phyloP scores from a whole-genome alignment of 2,329 filamentous ascomycete species.

The Fusarium cicatricum region DNA sequence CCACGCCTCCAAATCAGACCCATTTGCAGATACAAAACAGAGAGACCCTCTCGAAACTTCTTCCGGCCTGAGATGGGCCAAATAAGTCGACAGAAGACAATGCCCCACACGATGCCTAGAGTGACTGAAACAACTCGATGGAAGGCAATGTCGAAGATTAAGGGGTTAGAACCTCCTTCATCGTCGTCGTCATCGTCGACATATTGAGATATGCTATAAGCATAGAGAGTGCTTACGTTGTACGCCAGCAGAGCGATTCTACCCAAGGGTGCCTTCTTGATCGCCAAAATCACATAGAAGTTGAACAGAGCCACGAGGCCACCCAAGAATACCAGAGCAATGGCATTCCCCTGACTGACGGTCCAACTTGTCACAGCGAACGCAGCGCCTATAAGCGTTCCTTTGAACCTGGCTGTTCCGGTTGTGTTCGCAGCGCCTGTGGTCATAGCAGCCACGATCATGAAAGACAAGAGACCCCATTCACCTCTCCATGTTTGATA shows the following conservation, averaged over 20 bases:
- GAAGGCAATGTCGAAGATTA: slow-evolving; percentile 86
- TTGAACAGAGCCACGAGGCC: slow-evolving; percentile 83
- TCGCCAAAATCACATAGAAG: slow-evolving; percentile 88
- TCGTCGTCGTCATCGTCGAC: slow-evolving; percentile 87
- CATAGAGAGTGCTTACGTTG: slow-evolving; percentile 93
- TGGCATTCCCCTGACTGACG: slow-evolving; percentile 75
- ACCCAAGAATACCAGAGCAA: slow-evolving; percentile 80
- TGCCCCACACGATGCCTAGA: slow-evolving; percentile 88
- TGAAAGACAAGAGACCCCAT: slow-evolving; percentile 96
- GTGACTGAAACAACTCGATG: slow-evolving; percentile 90
- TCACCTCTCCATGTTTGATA: slow-evolving; percentile 93
- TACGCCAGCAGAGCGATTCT: slow-evolving; percentile 95
- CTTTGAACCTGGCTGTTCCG: slow-evolving; percentile 83
- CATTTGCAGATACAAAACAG: slow-evolving; percentile 93
- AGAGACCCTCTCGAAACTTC: slow-evolving; percentile 89
- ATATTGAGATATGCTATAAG: slow-evolving; percentile 84
- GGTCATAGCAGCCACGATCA: slow-evolving; percentile 98
- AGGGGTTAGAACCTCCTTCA: slow-evolving; percentile 82
- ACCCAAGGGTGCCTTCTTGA: slow-evolving; percentile 86
- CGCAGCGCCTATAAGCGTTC: slow-evolving; percentile 81
- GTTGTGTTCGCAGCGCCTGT: slow-evolving; percentile 96
- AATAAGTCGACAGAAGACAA: slow-evolving; percentile 86
- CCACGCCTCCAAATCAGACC: slow-evolving; percentile 96
- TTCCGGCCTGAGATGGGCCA: slow-evolving; percentile 92
- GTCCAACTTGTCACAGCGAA: slow-evolving; percentile 83